phyloP scores from a whole-genome alignment of 2,329 filamentous ascomycete genomes.

The Trichophyton schoenleinii region DNA sequence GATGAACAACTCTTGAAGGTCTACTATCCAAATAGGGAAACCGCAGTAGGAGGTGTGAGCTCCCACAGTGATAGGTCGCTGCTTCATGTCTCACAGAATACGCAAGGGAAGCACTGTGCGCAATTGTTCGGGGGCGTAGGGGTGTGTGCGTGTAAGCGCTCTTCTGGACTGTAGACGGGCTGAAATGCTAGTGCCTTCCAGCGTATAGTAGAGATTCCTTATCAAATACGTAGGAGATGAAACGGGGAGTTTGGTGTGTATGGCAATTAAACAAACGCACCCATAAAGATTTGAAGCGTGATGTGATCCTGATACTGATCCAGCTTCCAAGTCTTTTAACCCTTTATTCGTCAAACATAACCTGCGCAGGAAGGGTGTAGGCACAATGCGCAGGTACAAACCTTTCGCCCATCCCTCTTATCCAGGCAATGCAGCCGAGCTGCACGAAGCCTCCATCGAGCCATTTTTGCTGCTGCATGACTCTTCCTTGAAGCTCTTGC shows the following conservation, averaged over 20 bases:
- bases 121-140: neutral
- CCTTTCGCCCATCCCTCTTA: neutral
- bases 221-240: neutral
- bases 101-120: neutral
- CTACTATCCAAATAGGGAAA: neutral
- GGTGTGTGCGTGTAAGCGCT: too few species aligned
- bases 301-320: neutral
- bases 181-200: neutral
- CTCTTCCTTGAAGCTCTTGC: neutral
- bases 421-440: neutral
- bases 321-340: neutral
- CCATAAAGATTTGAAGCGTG: neutral
- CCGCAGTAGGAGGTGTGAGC: neutral
- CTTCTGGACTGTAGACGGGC: neutral
- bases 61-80: neutral
- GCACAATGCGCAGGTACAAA: neutral
- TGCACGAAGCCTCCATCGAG: neutral
- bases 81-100: neutral
- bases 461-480: neutral
- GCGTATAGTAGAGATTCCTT: neutral
- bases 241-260: neutral
- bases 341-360: neutral
- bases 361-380: neutral
- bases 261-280: neutral
- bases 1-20: neutral